Evolutionary conservation across 2,329 filamentous ascomycete genomes (phyloP).

Genomic region (Microcera coccophila): DNA sequence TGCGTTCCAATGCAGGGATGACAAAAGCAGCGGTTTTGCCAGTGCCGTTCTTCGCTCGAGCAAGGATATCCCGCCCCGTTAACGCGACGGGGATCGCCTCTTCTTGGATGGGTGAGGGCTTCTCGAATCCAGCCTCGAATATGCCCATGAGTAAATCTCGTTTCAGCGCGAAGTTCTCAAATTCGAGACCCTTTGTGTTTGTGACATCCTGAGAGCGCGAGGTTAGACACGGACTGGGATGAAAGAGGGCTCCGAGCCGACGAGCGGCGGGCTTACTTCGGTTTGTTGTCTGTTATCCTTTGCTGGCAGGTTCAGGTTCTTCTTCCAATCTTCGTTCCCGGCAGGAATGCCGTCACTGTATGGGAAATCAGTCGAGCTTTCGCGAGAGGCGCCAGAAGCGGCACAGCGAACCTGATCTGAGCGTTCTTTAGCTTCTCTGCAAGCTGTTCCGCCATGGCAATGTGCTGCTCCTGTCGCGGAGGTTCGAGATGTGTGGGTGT

Average conservation of each 20-base stretch:
- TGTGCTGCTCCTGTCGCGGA: conserved; percentile 27
- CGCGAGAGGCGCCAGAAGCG: conserved; percentile 18
- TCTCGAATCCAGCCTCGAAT: conserved; percentile 98
- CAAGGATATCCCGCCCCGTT: conserved; percentile 90
- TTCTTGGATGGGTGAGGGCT: conserved; percentile 98
- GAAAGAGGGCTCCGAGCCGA: conserved; percentile 2
- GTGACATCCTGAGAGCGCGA: conserved; percentile 74
- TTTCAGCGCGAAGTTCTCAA: conserved; percentile 95
- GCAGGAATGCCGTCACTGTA: conserved; percentile 47
- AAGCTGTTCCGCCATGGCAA: conserved; percentile 44
- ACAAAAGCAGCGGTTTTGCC: conserved; percentile 98
- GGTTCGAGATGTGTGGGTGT: conserved; percentile 17
- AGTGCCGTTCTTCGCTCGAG: conserved; percentile 96
- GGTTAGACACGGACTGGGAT: conserved; percentile 4
- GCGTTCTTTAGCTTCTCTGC: conserved; percentile 43
- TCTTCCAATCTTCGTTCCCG: conserved; percentile 65
- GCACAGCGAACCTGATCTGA: conserved; percentile 38
- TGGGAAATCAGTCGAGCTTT: conserved; percentile 33
- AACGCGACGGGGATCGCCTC: conserved; percentile 96
- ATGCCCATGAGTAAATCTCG: conserved; percentile 97
- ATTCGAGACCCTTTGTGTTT: conserved; percentile 94
- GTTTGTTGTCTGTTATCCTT: conserved; percentile 78
- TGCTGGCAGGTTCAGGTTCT: conserved; percentile 64
- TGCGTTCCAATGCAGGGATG: conserved; percentile 89
- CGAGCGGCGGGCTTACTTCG: conserved; percentile 52